Evolutionary conservation across 179 eudicot genomes (phyloP).

Genomic region (Carnegiea gigantea): DNA sequence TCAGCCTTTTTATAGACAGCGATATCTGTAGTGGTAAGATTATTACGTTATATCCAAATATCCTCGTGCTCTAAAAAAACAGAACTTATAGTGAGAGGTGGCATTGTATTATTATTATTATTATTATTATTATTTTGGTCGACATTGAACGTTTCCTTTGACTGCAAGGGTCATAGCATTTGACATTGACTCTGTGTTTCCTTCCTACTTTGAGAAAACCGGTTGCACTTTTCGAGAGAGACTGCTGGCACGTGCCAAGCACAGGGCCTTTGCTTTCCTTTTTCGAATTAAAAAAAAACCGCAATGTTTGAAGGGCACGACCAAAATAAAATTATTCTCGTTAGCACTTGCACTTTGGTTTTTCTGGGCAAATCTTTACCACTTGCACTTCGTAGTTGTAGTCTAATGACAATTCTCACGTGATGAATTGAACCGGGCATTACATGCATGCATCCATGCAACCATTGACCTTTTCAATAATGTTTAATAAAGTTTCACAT

Average conservation of each 20-base stretch:
- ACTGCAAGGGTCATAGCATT: not conserved
- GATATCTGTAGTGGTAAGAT: too few relatives aligned
- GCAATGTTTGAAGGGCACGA: not conserved
- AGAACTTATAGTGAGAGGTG: too few relatives aligned
- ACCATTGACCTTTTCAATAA: not conserved
- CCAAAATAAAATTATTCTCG: not conserved
- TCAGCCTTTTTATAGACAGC: too few relatives aligned
- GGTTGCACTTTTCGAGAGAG: not conserved
- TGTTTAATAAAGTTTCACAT: not conserved
- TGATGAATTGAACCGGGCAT: constrained; percentile 25
- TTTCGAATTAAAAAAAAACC: not conserved
- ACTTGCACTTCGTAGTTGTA: not conserved
- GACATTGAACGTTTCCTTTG: not conserved
- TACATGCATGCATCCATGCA: not conserved
- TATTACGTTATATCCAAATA: too few relatives aligned
- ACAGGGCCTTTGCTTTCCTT: not conserved
- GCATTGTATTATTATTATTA: too few relatives aligned
- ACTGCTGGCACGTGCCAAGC: constrained; percentile 11
- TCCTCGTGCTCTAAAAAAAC: too few relatives aligned
- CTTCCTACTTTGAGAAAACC: not conserved
- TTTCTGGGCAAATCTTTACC: not conserved
- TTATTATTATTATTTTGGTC: not conserved
- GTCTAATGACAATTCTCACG: constrained; percentile 1
- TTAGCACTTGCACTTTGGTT: not conserved
- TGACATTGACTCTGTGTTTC: constrained; percentile 5